phyloP scores from a whole-genome alignment of 805 yeast genomes.

The Zygoascus ofunaensis region DNA sequence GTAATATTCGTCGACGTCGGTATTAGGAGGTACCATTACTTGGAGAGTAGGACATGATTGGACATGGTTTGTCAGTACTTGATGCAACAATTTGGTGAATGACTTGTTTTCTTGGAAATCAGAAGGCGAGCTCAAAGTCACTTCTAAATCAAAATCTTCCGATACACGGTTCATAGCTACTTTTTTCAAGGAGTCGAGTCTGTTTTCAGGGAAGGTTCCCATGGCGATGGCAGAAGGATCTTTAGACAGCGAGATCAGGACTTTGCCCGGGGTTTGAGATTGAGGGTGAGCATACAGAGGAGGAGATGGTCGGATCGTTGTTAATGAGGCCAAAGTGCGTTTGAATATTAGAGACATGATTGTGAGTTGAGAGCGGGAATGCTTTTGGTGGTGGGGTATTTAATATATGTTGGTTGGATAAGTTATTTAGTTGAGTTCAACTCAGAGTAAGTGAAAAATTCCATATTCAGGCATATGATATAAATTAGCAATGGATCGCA shows the following conservation, averaged over 20 bases:
- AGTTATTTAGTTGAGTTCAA: too few relatives aligned
- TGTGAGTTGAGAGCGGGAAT: background rate
- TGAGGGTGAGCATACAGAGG: slow-evolving; percentile 10
- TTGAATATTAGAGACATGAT: background rate
- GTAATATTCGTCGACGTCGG: slow-evolving; percentile 38
- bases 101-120: slow-evolving; percentile 12
- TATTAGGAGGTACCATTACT: slow-evolving; percentile 26
- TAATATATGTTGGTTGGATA: too few relatives aligned
- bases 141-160: background rate
- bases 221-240: slow-evolving; percentile 18
- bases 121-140: slow-evolving; percentile 1
- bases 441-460: too few relatives aligned
- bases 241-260: slow-evolving; percentile 17
- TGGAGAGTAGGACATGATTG: slow-evolving; percentile 23
- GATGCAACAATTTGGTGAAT: slow-evolving; percentile 20
- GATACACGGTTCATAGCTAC: background rate
- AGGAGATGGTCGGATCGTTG: slow-evolving; percentile 7
- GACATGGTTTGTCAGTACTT: slow-evolving; percentile 19
- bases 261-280: background rate
- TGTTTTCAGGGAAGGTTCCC: slow-evolving; percentile 17
- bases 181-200: background rate
- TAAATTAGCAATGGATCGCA: too few relatives aligned
- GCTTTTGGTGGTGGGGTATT: background rate
- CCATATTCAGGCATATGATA: too few relatives aligned
- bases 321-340: background rate